Evolutionary conservation across 257 asterid genomes (phyloP).

Genomic region (Henckelia pumila): DNA sequence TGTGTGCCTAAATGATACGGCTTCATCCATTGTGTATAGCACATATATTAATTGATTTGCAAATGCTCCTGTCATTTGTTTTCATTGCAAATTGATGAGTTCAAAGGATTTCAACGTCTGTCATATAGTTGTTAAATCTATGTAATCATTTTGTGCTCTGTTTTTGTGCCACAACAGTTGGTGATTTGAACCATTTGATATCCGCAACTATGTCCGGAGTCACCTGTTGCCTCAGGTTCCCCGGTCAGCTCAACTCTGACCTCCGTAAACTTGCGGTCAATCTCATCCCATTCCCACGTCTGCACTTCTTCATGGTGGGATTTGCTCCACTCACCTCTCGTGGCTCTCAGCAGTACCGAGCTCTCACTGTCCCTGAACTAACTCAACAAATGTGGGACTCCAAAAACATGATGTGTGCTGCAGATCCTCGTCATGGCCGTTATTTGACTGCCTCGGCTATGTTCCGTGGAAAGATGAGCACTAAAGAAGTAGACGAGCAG

Average conservation of each 20-base stretch:
- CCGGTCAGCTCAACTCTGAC: conserved; percentile 55
- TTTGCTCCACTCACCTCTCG: conserved; percentile 47
- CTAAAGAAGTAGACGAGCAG: conserved; percentile 53
- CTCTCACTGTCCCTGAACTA: conserved; percentile 43
- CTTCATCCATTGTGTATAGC: no score
- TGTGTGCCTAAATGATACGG: no score
- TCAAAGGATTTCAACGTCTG: no score
- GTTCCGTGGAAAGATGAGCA: conserved; percentile 60
- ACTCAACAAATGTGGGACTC: conserved; percentile 60
- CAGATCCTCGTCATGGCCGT: conserved; percentile 56
- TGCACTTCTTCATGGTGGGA: conserved; percentile 55
- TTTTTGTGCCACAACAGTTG: conserved; percentile 32
- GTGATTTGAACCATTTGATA: conserved; percentile 50
- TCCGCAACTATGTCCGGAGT: conserved; percentile 57
- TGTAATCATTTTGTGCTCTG: not conserved
- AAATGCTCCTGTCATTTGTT: not conserved
- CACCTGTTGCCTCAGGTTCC: conserved; percentile 51
- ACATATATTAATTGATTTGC: not conserved
- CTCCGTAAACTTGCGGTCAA: conserved; percentile 47
- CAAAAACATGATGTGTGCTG: conserved; percentile 54
- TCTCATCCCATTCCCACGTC: conserved; percentile 53
- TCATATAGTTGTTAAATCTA: no score
- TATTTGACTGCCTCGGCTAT: conserved; percentile 53
- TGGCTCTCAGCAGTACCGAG: conserved; percentile 45
- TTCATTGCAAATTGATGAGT: no score